Conservation (phyloP, 176 grass and related monocot species). For the Pharus latifolius region DNA sequence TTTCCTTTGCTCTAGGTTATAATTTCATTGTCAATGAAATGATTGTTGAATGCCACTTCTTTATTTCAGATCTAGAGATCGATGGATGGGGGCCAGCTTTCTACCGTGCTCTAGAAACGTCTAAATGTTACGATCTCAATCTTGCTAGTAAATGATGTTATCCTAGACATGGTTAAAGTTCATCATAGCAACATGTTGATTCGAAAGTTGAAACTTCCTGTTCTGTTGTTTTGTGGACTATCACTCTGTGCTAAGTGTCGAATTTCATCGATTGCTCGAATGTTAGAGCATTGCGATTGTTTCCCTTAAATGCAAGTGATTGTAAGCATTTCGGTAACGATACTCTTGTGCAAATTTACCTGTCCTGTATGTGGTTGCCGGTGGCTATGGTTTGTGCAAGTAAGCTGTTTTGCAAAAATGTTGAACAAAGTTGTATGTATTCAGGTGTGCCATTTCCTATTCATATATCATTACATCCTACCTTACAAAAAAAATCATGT, state of each 20-base stretch:
- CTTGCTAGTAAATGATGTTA: background rate
- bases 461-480: slow-evolving; percentile 14
- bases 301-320: background rate
- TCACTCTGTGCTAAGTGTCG: background rate
- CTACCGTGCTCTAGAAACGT: background rate
- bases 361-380: background rate
- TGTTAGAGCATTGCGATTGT: background rate
- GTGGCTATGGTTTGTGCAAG: background rate
- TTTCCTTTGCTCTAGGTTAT: background rate
- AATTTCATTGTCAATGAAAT: background rate
- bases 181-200: background rate
- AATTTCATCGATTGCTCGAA: background rate
- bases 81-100: background rate
- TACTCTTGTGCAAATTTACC: background rate
- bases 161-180: background rate
- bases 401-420: too few relatives aligned
- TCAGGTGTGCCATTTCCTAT: background rate
- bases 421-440: too few relatives aligned
- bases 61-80: background rate
- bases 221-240: background rate
- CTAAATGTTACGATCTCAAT: background rate
- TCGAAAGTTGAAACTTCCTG: background rate
- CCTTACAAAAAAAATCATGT: background rate
- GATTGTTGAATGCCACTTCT: background rate
- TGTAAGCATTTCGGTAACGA: background rate